Base-by-base conservation (phyloP, 1,284 basidiomycete genomes). In the Macrocybe sp. region DNA sequence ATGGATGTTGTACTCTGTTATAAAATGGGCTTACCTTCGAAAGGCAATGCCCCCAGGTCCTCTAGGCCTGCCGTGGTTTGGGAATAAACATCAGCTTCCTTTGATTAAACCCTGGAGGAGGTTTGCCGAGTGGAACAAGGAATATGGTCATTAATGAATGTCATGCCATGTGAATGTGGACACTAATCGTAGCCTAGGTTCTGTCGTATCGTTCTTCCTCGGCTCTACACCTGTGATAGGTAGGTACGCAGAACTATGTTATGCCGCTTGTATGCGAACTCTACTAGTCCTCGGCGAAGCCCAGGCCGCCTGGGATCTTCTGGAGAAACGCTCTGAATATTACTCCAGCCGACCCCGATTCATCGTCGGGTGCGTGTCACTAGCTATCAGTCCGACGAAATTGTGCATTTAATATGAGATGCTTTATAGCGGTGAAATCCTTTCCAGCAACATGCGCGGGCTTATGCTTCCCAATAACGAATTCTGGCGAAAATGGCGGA, bases 181-280 rank as follows among this genome's bases (percentile, higher is more conserved):
- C 33, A 30, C 12, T 31, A 14, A 22, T 37, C 29, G 36, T 37
- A 38, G 29, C 22, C 16, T 29, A 64, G 79, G 76, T 1, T 72
- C 79, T 1, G 72, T 81, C 30, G 67, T 80, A 22, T 76, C 74
- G 11, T 67, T 85, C 4, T 74, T 77, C 52, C 62, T 81, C 31
- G 76, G 76, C 2, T 66, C 66, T 8, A 77, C 76, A 1, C 74
- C 75, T 4, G 73, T 75, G 3, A 70, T 78, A 14, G 63, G 72
- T 69, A 41, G 31, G 65, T 52, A 31, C 22, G 22, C 22, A 22
- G 22, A 22, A 22, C 22, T 22, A 22, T 22, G 22, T 22, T 22
- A 22, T 22, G 22, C 22, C 22, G 22, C 22, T 22, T 22, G n/a
- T 30, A 28, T 12, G 16, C 16, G 31, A 1, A 3, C 45, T n/a